phyloP scores from a whole-genome alignment of 2,329 filamentous ascomycete genomes.

The Aspergillus sp. region DNA sequence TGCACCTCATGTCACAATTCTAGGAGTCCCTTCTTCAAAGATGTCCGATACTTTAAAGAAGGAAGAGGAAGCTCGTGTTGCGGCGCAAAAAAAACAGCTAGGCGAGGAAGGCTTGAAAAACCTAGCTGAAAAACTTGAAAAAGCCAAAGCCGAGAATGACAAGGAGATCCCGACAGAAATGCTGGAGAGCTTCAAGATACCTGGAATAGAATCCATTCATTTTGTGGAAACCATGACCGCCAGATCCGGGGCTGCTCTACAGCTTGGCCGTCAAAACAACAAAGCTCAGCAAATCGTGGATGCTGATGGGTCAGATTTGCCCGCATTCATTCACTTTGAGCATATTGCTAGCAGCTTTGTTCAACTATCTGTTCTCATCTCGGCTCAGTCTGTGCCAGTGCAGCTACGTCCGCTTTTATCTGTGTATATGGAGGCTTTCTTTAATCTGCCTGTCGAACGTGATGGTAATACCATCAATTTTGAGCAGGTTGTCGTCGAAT shows the following conservation, averaged over 20 bases:
- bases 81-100: slow-evolving; percentile 73
- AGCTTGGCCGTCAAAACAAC: slow-evolving; percentile 67
- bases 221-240: slow-evolving; percentile 89
- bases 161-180: slow-evolving; percentile 77
- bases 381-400: slow-evolving; percentile 74
- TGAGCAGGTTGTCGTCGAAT: slow-evolving; percentile 85
- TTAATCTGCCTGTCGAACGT: slow-evolving; percentile 81
- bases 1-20: slow-evolving; percentile 80
- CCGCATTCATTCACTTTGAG: slow-evolving; percentile 95
- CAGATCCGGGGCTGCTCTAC: slow-evolving; percentile 73
- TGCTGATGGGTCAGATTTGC: slow-evolving; percentile 60
- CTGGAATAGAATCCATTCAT: slow-evolving; percentile 85
- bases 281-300: slow-evolving; percentile 75
- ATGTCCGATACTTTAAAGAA: slow-evolving; percentile 78
- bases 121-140: slow-evolving; percentile 72
- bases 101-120: slow-evolving; percentile 78
- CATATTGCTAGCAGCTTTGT: slow-evolving; percentile 93
- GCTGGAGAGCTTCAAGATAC: slow-evolving; percentile 79
- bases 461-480: slow-evolving; percentile 78
- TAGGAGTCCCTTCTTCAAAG: slow-evolving; percentile 80
- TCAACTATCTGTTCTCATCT: slow-evolving; percentile 76
- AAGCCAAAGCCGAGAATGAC: slow-evolving; percentile 86
- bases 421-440: slow-evolving; percentile 89
- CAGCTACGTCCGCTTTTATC: slow-evolving; percentile 80
- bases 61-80: slow-evolving; percentile 75